Percentiles rank a stretch among this genome's conserved stretches.
Evolutionary conservation across 768 basidiomycete species (phyloP).

Genomic region (Psilocybe cubensis): DNA sequence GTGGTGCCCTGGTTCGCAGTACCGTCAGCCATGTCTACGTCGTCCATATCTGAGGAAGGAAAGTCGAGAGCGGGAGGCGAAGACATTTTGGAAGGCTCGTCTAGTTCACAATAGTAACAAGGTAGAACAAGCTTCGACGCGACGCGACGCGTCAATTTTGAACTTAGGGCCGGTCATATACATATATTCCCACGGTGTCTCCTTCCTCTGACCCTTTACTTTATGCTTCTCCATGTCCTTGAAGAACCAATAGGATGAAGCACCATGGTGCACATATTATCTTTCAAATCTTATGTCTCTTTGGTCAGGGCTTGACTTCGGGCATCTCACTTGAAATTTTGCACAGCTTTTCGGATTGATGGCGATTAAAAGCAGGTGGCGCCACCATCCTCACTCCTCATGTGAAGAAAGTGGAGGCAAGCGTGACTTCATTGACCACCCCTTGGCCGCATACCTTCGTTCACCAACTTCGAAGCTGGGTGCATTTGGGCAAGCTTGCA

Average conservation of each 20-base stretch:
- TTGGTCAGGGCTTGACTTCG: not conserved
- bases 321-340: not conserved
- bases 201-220: no score
- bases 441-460: not conserved
- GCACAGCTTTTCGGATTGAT: conserved; percentile 12
- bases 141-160: conserved; percentile 54
- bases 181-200: not conserved
- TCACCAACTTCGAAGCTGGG: not conserved
- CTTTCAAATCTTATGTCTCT: not conserved
- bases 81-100: conserved; percentile 46
- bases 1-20: conserved; percentile 25
- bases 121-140: conserved; percentile 19
- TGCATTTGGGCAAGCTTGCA: not conserved
- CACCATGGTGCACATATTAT: no score
- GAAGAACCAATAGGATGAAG: no score
- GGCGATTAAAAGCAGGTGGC: conserved; percentile 6
- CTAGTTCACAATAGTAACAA: conserved; percentile 13
- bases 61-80: conserved; percentile 69
- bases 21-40: conserved; percentile 37
- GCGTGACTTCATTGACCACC: not conserved
- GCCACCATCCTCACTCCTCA: not conserved
- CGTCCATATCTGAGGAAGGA: conserved; percentile 60
- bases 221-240: no score
- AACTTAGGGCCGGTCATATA: conserved; percentile 49
- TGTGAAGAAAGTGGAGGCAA: not conserved